Evolutionary conservation across 106 monocot species (phyloP).

Genomic region (Dendrobium chrysotoxum): DNA sequence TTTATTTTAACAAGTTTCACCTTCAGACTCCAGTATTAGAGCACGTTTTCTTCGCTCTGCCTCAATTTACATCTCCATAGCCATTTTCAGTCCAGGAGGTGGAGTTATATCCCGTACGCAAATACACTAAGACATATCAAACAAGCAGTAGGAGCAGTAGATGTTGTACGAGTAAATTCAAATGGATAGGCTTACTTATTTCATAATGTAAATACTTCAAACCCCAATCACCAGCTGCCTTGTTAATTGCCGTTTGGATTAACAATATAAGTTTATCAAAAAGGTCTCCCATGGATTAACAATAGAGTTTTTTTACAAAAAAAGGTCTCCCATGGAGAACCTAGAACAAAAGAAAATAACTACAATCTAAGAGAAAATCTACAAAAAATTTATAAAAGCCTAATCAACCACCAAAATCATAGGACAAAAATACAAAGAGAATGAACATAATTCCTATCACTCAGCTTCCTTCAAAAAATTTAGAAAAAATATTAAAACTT

Average conservation of each 20-base stretch:
- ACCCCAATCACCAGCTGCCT: slow-evolving; percentile 89
- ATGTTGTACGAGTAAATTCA: neutral
- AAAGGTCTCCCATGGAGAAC: too few species aligned
- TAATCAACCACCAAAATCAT: too few species aligned
- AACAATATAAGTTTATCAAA: slow-evolving; percentile 1
- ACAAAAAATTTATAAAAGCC: too few species aligned
- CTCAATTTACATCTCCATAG: slow-evolving; percentile 99
- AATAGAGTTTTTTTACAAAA: too few species aligned
- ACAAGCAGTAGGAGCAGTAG: neutral
- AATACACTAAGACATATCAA: neutral
- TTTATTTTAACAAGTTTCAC: slow-evolving; percentile 22
- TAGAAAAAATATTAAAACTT: too few species aligned
- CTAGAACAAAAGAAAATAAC: too few species aligned
- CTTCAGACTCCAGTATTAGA: slow-evolving; percentile 95
- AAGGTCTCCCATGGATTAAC: too few species aligned
- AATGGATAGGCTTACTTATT: slow-evolving; percentile 51
- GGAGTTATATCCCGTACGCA: slow-evolving; percentile 86
- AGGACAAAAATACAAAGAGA: too few species aligned
- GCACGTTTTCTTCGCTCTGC: slow-evolving; percentile 96
- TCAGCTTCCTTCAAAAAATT: too few species aligned
- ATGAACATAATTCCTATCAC: too few species aligned
- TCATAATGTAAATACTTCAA: slow-evolving; percentile 88
- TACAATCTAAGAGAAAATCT: too few species aligned
- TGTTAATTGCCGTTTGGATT: slow-evolving; percentile 59
- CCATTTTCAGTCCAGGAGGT: slow-evolving; percentile 77